Evolutionary conservation across 1,139 yeast genomes (phyloP), one percentile per base, ranked within the genome.

Genomic region (Suhomyces bolitotheri): DNA sequence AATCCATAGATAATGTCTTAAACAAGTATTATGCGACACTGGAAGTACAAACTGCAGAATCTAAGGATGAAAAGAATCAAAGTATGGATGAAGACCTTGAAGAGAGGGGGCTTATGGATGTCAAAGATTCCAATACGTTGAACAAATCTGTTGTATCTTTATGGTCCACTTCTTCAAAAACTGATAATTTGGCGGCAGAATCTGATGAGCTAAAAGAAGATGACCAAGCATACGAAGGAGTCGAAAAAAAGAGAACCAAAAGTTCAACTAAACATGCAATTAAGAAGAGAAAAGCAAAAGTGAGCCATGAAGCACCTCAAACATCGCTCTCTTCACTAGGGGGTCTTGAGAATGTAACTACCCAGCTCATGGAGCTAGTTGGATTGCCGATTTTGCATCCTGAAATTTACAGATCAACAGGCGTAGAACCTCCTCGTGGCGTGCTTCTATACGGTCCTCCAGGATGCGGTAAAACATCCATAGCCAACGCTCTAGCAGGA

Each of bases 381-480:
- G 96, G 95, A 2, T 73, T 92, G 64, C 98, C 98, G 0, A 80
- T 92, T 23, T 65, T 86, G 26, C 98, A 92, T 54, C 97, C 97
- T 0, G 98, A 92, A 58, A 86, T 92, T 2, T 92, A 88, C 54
- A 49, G 69, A 12, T 75, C 90, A 7, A 85, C 96, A 0, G 97
- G 98, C 16, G 90, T 92, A 4, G 96, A 89, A 48, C 96, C 97
- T 10, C 96, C 98, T n/a, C 72, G 97, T 30, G 98, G 98, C 41
- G 96, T 92, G 2, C 60, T 92, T 19, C 64, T 92, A 20, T 96
- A 90, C 58, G 99, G 99, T 0, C 98, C 99, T 0, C 98, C 98
- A 1, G 99, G 99, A 10, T 92, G 98, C 66, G 99, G 99, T 56
- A 92, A 92, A 54, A 92, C 99, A 0, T 82, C 96, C 34, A 81